These are phyloP conservation scores for Basipetospora chlamydospora DNA, from an alignment of 2,329 filamentous ascomycete genomes.

Conservation along the genomic window DNA sequence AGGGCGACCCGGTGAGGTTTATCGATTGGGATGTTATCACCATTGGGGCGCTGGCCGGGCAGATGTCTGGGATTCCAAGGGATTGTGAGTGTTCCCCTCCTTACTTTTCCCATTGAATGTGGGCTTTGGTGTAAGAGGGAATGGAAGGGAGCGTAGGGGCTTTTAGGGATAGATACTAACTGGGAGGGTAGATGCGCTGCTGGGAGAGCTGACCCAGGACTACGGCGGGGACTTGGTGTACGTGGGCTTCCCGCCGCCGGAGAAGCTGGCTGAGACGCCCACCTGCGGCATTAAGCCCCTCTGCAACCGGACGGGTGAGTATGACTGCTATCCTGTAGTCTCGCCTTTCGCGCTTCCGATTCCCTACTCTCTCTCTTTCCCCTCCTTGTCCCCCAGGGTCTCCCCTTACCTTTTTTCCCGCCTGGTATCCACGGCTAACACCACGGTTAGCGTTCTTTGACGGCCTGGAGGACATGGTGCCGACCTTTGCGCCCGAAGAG, in stretches of 20 bases:
- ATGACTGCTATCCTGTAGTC: too few relatives aligned
- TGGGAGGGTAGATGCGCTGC: conserved; percentile 3
- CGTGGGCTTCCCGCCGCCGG: conserved; percentile 7
- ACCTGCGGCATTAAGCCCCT: conserved; percentile 6
- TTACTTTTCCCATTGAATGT: too few relatives aligned
- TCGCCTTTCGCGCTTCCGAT: too few relatives aligned
- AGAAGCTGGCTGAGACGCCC: conserved; percentile 6
- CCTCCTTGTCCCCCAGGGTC: not conserved
- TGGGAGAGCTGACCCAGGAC: conserved; percentile 8
- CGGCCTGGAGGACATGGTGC: conserved; percentile 13
- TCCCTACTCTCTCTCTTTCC: not conserved
- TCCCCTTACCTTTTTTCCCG: not conserved
- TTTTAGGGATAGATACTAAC: not conserved
- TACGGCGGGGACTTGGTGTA: not conserved
- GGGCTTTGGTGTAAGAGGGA: not conserved
- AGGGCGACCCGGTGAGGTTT: conserved; percentile 12
- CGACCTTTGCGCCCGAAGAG: conserved; percentile 17
- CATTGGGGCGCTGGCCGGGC: conserved; percentile 20
- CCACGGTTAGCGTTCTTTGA: conserved; percentile 8
- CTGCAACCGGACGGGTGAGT: conserved; percentile 8
- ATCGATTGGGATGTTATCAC: conserved; percentile 20
- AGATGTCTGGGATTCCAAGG: conserved; percentile 20
- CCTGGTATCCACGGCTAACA: not conserved
- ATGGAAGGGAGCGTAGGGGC: not conserved
- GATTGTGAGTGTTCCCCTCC: conserved; percentile 19